Evolutionary conservation across 192 early-diverging fungal species (phyloP).

Genomic region (Coemansia sp.): DNA sequence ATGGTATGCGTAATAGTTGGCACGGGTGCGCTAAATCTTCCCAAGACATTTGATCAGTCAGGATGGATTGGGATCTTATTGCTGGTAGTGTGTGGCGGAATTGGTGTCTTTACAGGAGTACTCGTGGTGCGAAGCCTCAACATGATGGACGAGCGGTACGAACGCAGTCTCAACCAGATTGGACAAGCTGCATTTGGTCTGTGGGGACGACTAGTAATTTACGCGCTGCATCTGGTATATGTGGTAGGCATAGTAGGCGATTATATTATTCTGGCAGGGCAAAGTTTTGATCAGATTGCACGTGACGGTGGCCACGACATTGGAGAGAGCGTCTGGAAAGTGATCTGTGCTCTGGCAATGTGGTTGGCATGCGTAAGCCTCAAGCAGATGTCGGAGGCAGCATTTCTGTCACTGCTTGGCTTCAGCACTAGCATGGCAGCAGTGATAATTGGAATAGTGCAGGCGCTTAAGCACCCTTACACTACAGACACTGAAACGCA

Average conservation of each 20-base stretch:
- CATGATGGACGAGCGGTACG: conserved; percentile 55
- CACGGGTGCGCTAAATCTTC: conserved; percentile 73
- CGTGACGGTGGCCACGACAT: conserved; percentile 44
- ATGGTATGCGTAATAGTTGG: conserved; percentile 72
- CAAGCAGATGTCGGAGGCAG: conserved; percentile 77
- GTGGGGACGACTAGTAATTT: conserved; percentile 58
- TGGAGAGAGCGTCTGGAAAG: conserved; percentile 58
- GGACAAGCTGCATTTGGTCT: conserved; percentile 68
- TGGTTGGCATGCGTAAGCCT: conserved; percentile 70
- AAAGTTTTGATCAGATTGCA: conserved; percentile 62
- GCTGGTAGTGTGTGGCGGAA: conserved; percentile 63
- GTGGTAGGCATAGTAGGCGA: conserved; percentile 66
- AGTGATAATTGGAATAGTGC: conserved; percentile 63
- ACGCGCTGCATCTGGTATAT: conserved; percentile 65
- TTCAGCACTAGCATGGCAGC: conserved; percentile 69
- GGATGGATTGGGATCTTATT: conserved; percentile 75
- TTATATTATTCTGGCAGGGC: conserved; percentile 72
- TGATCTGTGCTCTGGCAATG: conserved; percentile 60
- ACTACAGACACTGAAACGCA: conserved; percentile 14
- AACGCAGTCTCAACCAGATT: conserved; percentile 62
- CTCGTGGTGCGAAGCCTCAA: conserved; percentile 70
- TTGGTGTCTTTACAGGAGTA: conserved; percentile 70
- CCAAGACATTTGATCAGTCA: conserved; percentile 65
- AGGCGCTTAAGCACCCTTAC: conserved; percentile 51
- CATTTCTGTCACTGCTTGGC: conserved; percentile 67